These are phyloP conservation scores for Chaetomium strumarium DNA, from an alignment of 2,329 filamentous ascomycete genomes.

Conservation along the genomic window DNA sequence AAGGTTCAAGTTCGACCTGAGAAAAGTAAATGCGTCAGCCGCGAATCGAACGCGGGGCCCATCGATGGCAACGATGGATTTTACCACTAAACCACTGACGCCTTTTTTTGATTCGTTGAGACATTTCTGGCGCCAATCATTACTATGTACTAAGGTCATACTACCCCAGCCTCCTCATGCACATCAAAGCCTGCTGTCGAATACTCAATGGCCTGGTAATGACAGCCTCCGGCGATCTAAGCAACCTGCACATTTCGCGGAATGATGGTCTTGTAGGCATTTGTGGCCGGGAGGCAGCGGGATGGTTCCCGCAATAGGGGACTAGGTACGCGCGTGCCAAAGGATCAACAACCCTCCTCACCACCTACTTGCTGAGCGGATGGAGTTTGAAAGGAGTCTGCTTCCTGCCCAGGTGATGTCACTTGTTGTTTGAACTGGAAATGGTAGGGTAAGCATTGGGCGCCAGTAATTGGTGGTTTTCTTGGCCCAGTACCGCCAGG, in stretches of 20 bases:
- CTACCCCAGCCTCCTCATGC: no score
- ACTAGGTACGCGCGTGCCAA: background rate
- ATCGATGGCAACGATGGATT: constrained; percentile 50
- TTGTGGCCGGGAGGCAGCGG: background rate
- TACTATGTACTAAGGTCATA: no score
- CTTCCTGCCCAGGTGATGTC: no score
- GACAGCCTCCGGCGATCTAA: background rate
- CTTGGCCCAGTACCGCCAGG: no score
- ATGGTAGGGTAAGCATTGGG: no score
- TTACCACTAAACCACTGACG: constrained; percentile 47
- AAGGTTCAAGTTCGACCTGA: no score
- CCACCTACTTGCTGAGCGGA: no score
- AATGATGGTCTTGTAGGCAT: background rate
- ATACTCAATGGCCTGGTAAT: background rate
- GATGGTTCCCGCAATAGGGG: background rate
- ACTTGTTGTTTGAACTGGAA: no score
- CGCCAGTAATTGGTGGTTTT: no score
- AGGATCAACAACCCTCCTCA: no score
- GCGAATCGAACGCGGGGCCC: constrained; percentile 32
- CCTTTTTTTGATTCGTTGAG: background rate
- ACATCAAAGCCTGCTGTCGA: background rate
- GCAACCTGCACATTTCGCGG: background rate
- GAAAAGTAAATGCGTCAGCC: constrained; percentile 21
- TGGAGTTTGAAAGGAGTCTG: no score
- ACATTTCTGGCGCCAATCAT: no score